These are phyloP conservation scores for Apostasia ramifera DNA, from an alignment of 106 monocot species.

Conservation along the genomic window DNA sequence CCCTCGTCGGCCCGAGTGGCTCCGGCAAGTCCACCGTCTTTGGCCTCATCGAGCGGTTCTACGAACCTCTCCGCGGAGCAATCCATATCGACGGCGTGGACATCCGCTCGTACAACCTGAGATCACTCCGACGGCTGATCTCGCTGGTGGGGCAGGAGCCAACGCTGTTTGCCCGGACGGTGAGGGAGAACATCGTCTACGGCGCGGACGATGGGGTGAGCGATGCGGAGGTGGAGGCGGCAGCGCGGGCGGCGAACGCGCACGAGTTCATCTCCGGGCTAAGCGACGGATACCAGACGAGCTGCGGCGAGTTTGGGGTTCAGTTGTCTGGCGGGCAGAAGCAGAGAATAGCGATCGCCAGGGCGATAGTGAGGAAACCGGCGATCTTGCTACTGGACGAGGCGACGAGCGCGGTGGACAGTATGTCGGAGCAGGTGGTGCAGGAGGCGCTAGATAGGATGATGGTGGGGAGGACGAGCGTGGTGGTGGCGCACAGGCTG, in stretches of 20 bases:
- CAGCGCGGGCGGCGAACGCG: constrained; percentile 47
- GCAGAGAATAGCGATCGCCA: constrained; percentile 51
- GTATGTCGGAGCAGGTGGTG: constrained; percentile 53
- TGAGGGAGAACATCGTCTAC: constrained; percentile 45
- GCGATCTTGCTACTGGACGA: constrained; percentile 48
- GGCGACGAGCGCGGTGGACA: constrained; percentile 62
- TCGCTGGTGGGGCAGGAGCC: constrained; percentile 61
- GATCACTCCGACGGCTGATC: constrained; percentile 36
- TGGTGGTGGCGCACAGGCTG: constrained; percentile 54
- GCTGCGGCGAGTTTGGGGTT: constrained; percentile 47
- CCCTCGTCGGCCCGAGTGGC: constrained; percentile 58
- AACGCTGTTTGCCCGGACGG: constrained; percentile 34
- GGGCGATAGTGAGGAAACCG: constrained; percentile 50
- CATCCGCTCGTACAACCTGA: constrained; percentile 36
- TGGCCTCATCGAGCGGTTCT: constrained; percentile 56
- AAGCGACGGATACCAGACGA: constrained; percentile 44
- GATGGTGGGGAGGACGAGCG: constrained; percentile 57
- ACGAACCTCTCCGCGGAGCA: constrained; percentile 38
- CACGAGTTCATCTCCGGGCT: constrained; percentile 45
- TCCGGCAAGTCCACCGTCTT: constrained; percentile 64
- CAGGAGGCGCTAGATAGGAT: constrained; percentile 55
- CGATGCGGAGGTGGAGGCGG: constrained; percentile 35
- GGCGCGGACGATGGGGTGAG: constrained; percentile 24
- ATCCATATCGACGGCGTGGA: constrained; percentile 51
- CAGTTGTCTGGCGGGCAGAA: constrained; percentile 68